Evolutionary conservation across 768 basidiomycete genomes (phyloP), one percentile per base, ranked within the genome.

Genomic region (Mycena alexandri): DNA sequence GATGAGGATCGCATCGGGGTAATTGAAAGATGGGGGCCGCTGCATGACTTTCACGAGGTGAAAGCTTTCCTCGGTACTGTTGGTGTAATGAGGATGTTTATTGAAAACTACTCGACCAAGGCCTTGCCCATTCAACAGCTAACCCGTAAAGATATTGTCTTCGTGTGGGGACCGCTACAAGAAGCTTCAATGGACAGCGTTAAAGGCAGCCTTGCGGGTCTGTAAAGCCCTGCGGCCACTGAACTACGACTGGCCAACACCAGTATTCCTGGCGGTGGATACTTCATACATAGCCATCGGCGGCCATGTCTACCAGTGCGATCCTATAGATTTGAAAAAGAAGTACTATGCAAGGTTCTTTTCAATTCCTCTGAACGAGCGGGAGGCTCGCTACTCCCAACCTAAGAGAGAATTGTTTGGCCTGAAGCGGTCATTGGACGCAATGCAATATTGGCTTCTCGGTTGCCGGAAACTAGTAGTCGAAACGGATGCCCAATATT

Each of bases 351-450:
- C 36, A 17, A 8, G 33, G 29, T 34, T 53, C 16, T 3, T n/a
- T 2, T 84, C 80, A 0, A 80, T 85, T 0, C 68, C 77, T 0
- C 72, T 83, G n/a, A 81, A 81, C 29, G 75, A 77, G 0, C 33
- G 76, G 2, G 79, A 82, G 69, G 58, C 72, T 1, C 29, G 71
- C 0, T 82, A 75, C 57, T 81, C 79, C 0, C 82, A 83, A 56
- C 74, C 80, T 0, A 85, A 86, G 47, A 24, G 77, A 0, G 82
- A 85, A 67, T 60, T 84, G 0, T 84, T 76, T 52, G 79, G 83
- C 0, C 38, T 84, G 0, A 80, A 71, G 22, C 56, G 68, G n/a
- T 74, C 74, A 0, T 38, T 80, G 0, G 56, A 71, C 7, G 69
- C 53, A 0, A 54, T 67, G 47, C 46, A 66, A n/a, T 67, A 71